Conservation (phyloP, 768 basidiomycete genomes). For the Dentipellis fragilis region DNA sequence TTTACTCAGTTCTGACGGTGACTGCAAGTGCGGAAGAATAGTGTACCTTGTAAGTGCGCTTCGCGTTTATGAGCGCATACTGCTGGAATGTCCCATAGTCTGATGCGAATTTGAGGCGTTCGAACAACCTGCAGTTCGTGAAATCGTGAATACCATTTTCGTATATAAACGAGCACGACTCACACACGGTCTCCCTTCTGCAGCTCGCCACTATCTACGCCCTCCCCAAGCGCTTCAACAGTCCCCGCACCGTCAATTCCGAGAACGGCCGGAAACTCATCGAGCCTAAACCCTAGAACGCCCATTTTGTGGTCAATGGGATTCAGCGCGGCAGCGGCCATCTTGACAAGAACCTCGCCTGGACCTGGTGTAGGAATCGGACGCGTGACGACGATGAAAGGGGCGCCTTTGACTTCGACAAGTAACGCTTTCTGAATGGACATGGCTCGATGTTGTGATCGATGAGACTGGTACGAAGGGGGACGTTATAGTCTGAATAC, state of each 20-base stretch:
- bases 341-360: slow-evolving; percentile 13
- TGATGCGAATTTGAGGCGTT: neutral
- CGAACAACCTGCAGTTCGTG: neutral
- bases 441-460: neutral
- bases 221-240: slow-evolving; percentile 1
- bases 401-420: neutral
- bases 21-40: neutral
- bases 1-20: neutral
- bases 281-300: slow-evolving; percentile 2
- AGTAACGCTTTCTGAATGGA: slow-evolving; percentile 3
- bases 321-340: slow-evolving; percentile 12
- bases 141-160: neutral
- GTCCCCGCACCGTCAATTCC: slow-evolving; percentile 7
- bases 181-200: neutral
- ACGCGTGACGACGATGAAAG: neutral
- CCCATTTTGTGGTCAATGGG: slow-evolving; percentile 1
- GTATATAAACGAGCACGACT: neutral
- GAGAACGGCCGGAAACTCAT: slow-evolving; percentile 9
- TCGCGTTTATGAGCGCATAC: slow-evolving; percentile 8
- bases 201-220: neutral
- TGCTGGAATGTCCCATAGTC: slow-evolving; percentile 9
- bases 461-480: no score
- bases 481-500: no score
- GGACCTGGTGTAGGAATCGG: slow-evolving; percentile 7
- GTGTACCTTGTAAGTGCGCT: slow-evolving; percentile 6